Evolutionary conservation across 2,329 filamentous ascomycete genomes (phyloP), one percentile per base, ranked within the genome.

Genomic region (Aspergillus brunneoviolaceus): DNA sequence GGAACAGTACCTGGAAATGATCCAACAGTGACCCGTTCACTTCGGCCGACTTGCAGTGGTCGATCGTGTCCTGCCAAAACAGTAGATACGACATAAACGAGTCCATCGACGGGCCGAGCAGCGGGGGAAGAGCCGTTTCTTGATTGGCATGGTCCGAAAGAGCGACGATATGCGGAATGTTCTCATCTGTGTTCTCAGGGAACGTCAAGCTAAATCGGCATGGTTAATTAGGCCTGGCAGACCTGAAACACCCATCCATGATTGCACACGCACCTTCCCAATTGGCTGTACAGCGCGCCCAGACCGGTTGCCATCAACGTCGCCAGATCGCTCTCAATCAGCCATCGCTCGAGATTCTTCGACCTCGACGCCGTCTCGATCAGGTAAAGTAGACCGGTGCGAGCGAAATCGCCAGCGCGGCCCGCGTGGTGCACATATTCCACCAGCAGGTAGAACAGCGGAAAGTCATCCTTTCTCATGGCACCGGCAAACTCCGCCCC

Each of bases 1-100:
- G 80, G 74, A 99, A 99, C 35, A 99, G 87, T 67, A 98, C 90
- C 73, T 97, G 93, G 71, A 99, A 99, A 76, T 99, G 95, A 73
- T 99, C 95, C 33, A 99, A 83, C 54, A 99, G 81, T 0, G 93
- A 97, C 66, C 91, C 91, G 73, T 94, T 95, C 67, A 99, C 92
- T 72, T 98, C 94, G 1, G 88, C 82, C 3, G 94, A 98, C 69
- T 88, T 87, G 79, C 95, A 99, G 76, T 98, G 94, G 74, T 98
- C 95, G 62, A 99, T 81, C 35, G 97, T 93, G 74, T 99, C 95
- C 77, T 99, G 95, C 95, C 95, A 99, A 72, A 99, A 99, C 5
- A 96, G 82, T 52, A 99, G 83, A 72, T 98, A 96, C 0, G 95
- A 96, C 48, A 99, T 82, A 70, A 99, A 99, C 0, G 93, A 96